phyloP scores from a whole-genome alignment of 352 stramenopile species.

The Pythium dissotocum region DNA sequence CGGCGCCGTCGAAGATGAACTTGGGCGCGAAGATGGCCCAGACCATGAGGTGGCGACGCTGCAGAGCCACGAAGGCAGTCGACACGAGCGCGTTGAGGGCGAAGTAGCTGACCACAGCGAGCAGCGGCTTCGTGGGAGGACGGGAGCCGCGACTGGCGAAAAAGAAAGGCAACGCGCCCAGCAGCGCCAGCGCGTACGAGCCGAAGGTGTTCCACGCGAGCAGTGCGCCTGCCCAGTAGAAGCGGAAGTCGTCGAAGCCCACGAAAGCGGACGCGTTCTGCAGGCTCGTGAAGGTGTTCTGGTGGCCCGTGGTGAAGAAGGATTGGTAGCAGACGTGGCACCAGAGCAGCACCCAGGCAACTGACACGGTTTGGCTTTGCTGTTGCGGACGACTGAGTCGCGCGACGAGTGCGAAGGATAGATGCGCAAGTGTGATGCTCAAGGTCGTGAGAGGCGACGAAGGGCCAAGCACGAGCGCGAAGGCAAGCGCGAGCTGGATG shows the following conservation, averaged over 20 bases:
- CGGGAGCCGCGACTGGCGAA: not conserved
- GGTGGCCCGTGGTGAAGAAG: constrained; percentile 89
- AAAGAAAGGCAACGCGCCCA: constrained; percentile 41
- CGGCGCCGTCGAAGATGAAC: constrained; percentile 84
- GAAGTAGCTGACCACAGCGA: constrained; percentile 47
- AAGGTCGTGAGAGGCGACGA: constrained; percentile 59
- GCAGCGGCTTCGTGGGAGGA: constrained; percentile 16
- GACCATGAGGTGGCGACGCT: constrained; percentile 91
- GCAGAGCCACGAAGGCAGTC: constrained; percentile 81
- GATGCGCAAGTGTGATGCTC: constrained; percentile 41
- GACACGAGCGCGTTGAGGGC: constrained; percentile 64
- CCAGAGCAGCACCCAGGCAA: constrained; percentile 59
- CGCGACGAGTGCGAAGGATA: constrained; percentile 45
- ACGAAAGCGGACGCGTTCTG: constrained; percentile 90
- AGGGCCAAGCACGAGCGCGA: constrained; percentile 66
- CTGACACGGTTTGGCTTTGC: not conserved
- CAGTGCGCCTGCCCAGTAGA: constrained; percentile 68
- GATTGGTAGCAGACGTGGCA: constrained; percentile 61
- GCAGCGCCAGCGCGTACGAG: constrained; percentile 48
- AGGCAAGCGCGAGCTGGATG: constrained; percentile 44
- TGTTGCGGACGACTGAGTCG: not conserved
- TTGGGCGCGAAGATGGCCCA: constrained; percentile 93
- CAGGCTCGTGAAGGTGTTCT: constrained; percentile 89
- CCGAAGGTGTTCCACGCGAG: constrained; percentile 90
- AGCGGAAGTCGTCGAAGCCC: constrained; percentile 86